Conservation (phyloP, 1,284 basidiomycete species). For the Xerocomus minutiporus region DNA sequence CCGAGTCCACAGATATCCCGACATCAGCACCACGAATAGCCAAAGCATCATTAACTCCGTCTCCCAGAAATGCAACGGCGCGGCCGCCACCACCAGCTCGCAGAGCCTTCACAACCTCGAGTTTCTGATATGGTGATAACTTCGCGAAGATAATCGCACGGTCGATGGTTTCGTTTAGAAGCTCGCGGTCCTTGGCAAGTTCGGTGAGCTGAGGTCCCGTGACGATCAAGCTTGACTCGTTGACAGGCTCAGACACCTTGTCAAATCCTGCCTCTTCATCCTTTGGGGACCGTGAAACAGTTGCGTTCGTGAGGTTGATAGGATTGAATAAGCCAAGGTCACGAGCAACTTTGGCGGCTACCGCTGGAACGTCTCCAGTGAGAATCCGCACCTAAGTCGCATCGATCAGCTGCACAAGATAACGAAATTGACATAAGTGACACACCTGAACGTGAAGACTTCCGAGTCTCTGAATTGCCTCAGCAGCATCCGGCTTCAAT, state of each 20-base stretch:
- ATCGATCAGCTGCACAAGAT: constrained; percentile 2
- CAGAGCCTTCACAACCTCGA: constrained; percentile 32
- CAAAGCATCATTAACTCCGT: constrained; percentile 33
- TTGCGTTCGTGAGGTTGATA: constrained; percentile 15
- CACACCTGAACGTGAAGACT: constrained; percentile 30
- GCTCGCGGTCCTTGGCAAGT: constrained; percentile 29
- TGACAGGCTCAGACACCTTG: constrained; percentile 2
- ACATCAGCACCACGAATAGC: constrained; percentile 70
- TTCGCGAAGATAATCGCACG: constrained; percentile 33
- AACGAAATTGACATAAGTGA: background rate
- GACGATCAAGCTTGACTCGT: constrained; percentile 28
- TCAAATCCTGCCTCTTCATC: constrained; percentile 26
- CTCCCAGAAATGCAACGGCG: constrained; percentile 32
- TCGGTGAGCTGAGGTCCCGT: constrained; percentile 29
- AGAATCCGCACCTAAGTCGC: constrained; percentile 28
- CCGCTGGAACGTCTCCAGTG: constrained; percentile 29
- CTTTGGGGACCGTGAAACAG: constrained; percentile 9
- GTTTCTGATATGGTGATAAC: constrained; percentile 32
- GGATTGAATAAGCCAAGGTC: constrained; percentile 30
- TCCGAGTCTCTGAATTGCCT: constrained; percentile 29
- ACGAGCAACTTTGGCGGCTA: constrained; percentile 33
- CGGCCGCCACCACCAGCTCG: constrained; percentile 25
- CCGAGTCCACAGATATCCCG: constrained; percentile 95
- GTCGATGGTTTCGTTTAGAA: constrained; percentile 28
- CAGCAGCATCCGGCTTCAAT: constrained; percentile 31